These are phyloP conservation scores for Azolla pinnata DNA, from an alignment of 75 land plant species.

Conservation along the genomic window DNA sequence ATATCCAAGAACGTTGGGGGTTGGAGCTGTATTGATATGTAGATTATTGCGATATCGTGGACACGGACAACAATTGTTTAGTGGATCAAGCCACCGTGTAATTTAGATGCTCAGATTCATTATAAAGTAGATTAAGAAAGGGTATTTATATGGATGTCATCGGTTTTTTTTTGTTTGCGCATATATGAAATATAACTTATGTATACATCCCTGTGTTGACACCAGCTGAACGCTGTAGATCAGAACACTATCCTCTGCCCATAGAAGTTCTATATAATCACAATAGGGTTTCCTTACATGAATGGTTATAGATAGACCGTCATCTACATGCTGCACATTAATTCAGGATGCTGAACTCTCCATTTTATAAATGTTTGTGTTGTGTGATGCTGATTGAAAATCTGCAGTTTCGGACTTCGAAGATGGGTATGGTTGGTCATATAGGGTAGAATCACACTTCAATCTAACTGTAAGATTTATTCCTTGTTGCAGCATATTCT, in stretches of 20 bases:
- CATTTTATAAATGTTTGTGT: no score
- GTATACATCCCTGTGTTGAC: background rate
- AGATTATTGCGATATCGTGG: no score
- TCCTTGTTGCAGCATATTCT: background rate
- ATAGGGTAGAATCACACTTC: background rate
- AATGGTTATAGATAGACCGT: background rate
- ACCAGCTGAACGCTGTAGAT: background rate
- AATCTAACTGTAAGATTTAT: background rate
- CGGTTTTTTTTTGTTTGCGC: background rate
- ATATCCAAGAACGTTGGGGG: no score
- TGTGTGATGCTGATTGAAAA: no score
- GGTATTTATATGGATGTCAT: background rate
- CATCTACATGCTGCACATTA: background rate
- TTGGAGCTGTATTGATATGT: no score
- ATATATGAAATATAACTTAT: background rate
- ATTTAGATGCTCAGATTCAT: no score
- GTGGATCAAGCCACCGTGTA: no score
- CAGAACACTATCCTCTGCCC: background rate
- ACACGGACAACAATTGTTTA: no score
- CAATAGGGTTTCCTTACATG: background rate
- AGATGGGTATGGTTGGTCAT: background rate
- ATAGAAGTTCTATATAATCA: background rate
- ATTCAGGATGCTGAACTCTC: background rate
- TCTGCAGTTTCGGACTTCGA: background rate
- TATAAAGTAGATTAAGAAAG: no score